Evolutionary conservation across 2,329 filamentous ascomycete genomes (phyloP), one percentile per base, ranked within the genome.

Genomic region (Elsinoe ampelina): DNA sequence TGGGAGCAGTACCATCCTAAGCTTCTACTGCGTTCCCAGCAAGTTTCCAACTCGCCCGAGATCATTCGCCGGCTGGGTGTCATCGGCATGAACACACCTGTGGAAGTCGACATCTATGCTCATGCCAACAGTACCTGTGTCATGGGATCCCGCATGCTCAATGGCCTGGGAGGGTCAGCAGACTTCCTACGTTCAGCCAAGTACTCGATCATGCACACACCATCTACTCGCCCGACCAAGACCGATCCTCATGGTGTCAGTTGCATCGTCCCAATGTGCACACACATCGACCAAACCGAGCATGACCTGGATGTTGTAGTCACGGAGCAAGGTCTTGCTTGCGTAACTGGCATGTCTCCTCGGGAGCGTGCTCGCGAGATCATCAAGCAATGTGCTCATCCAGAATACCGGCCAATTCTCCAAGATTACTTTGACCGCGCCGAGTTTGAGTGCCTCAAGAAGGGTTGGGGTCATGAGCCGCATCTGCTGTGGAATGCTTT

Each of bases 71-170:
- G 89, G 22, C 77, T 95, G 1, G 89, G 89, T 60, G 84, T 90
- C 63, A 95, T 95, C 64, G 89, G 88, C 70, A 95, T 95, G 89
- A 95, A 95, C 79, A 95, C 89, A 0, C 89, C 89, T 19, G 88
- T 95, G 47, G 90, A 95, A 73, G 89, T 95, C 13, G 90, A 95
- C 73, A 95, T 95, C 66, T 95, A 95, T 74, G 90, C 89, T 1
- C 89, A 95, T 74, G 90, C 90, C 65, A 95, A 95, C 81, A 85
- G 80, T 60, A 95, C 89, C 56, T 91, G 87, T 67, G 89, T 95
- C 19, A 89, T 93, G 83, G 89, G 90, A 61, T 85, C 80, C 60
- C 84, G 90, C 58, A 93, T 92, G 87, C 79, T 93, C 59, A 92
- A 92, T 75, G 88, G 88, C 10, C 82, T 93, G 5, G 88, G 88